A percentile compares a stretch with the other conserved stretches of the same genome.
phyloP scores from a whole-genome alignment of 148 eudicot genomes.

The Agrostemma githago region DNA sequence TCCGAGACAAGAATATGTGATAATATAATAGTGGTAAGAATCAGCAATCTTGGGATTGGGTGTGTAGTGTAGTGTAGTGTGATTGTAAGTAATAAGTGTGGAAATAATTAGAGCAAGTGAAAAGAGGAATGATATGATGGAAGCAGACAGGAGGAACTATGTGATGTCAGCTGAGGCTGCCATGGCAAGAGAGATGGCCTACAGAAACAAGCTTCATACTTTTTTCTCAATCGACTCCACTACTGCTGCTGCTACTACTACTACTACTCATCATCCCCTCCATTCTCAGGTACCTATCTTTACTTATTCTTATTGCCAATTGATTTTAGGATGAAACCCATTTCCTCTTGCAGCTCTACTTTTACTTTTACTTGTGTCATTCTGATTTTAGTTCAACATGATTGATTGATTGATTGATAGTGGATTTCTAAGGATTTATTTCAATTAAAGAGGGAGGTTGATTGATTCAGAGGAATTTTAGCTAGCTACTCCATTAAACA shows the following conservation, averaged over 20 bases:
- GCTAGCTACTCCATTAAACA: too few species aligned
- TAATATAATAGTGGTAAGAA: too few species aligned
- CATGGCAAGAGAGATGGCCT: slow-evolving; percentile 42
- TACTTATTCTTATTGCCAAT: background rate
- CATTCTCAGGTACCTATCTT: slow-evolving; percentile 9
- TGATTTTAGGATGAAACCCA: slow-evolving; percentile 4
- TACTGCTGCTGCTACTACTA: background rate
- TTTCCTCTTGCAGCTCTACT: too few species aligned
- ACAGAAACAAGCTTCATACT: slow-evolving; percentile 20
- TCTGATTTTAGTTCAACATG: background rate
- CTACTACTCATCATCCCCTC: background rate
- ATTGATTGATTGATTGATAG: background rate
- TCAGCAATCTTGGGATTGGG: too few species aligned
- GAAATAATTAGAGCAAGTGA: background rate
- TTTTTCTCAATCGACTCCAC: background rate
- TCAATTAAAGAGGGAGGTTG: background rate
- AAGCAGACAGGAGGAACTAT: slow-evolving; percentile 25
- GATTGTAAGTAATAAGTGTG: background rate
- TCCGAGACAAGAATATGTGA: too few species aligned
- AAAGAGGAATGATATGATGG: background rate
- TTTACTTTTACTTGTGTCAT: too few species aligned
- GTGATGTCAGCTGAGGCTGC: slow-evolving; percentile 45
- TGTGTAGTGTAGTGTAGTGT: background rate
- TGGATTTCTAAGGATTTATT: background rate
- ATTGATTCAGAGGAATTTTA: too few species aligned